phyloP scores from a whole-genome alignment of 2,329 filamentous ascomycete genomes.

The Xylaria arbuscula region DNA sequence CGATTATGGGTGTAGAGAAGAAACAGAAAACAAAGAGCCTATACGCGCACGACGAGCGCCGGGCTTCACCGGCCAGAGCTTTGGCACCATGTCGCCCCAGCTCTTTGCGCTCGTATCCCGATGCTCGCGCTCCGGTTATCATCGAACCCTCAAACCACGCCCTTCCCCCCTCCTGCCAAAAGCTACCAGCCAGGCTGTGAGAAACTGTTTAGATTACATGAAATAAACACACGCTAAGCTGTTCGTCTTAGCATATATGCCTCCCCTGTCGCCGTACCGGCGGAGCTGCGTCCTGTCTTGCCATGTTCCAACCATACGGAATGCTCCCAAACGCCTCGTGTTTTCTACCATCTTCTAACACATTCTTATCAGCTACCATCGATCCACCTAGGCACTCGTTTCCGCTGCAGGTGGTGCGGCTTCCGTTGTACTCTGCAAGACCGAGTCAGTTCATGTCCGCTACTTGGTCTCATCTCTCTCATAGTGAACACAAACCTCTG shows the following conservation, averaged over 20 bases:
- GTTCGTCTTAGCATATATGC: constrained; percentile 32
- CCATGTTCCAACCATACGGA: constrained; percentile 31
- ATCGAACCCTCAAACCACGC: constrained; percentile 18
- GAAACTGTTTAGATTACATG: constrained; percentile 46
- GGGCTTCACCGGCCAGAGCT: constrained; percentile 12
- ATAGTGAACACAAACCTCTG: constrained; percentile 47
- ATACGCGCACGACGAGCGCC: constrained; percentile 13
- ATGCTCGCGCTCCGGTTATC: constrained; percentile 18
- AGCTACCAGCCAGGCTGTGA: constrained; percentile 36
- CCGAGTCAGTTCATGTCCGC: constrained; percentile 22
- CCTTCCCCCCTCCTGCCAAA: constrained; percentile 1
- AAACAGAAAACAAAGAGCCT: constrained; percentile 13
- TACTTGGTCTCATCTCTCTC: background rate
- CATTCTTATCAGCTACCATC: constrained; percentile 1
- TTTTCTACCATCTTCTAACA: constrained; percentile 32
- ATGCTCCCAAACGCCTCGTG: constrained; percentile 39
- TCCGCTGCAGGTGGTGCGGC: constrained; percentile 12
- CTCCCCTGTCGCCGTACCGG: constrained; percentile 20
- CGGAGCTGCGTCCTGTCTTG: constrained; percentile 23
- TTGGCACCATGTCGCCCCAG: constrained; percentile 11
- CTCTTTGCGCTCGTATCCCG: constrained; percentile 24
- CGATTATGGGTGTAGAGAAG: constrained; percentile 31
- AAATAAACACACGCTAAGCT: constrained; percentile 41
- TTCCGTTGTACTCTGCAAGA: constrained; percentile 30
- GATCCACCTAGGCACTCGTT: constrained; percentile 16